Evolutionary conservation across 345 rosid species (phyloP).

Genomic region (Aquilaria sinensis): DNA sequence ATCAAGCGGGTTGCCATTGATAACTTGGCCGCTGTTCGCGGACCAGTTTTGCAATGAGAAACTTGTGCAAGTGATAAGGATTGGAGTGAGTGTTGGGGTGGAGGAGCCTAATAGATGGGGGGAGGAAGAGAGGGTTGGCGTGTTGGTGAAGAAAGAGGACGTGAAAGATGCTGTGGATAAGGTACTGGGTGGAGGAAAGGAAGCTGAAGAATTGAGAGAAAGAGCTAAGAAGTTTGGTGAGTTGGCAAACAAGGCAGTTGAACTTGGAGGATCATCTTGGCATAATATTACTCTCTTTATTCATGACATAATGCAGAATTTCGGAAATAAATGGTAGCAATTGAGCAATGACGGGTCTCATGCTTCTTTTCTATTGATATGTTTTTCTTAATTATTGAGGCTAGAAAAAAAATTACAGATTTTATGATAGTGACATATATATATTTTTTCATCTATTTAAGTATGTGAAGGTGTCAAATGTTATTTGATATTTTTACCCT

Average conservation of each 20-base stretch:
- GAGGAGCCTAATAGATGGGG: slow-evolving; percentile 12
- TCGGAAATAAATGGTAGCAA: background rate
- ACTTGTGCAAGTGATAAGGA: slow-evolving; percentile 18
- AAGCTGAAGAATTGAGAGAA: slow-evolving; percentile 17
- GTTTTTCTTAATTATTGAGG: too few species aligned
- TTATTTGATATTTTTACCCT: too few species aligned
- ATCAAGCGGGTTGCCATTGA: slow-evolving; percentile 25
- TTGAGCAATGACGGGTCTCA: too few species aligned
- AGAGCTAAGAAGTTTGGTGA: slow-evolving; percentile 14
- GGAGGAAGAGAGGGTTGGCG: slow-evolving; percentile 5
- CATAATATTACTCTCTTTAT: slow-evolving; percentile 11
- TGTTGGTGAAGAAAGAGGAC: slow-evolving; percentile 19
- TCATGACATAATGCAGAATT: slow-evolving; percentile 12
- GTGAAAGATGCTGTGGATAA: slow-evolving; percentile 14
- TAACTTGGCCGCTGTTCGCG: slow-evolving; percentile 30
- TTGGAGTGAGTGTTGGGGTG: slow-evolving; percentile 21
- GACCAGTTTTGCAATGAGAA: slow-evolving; percentile 40
- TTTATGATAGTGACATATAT: too few species aligned
- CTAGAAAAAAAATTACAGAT: too few species aligned
- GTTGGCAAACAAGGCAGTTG: slow-evolving; percentile 22
- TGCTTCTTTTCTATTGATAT: too few species aligned
- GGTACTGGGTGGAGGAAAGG: slow-evolving; percentile 19
- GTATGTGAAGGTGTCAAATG: too few species aligned
- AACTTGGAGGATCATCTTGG: slow-evolving; percentile 24
- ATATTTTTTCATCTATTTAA: too few species aligned